Evolutionary conservation across 1,139 yeast species (phyloP), one percentile per base, ranked within the genome.

Genomic region (Chernovozyma sophiae-reginae): DNA sequence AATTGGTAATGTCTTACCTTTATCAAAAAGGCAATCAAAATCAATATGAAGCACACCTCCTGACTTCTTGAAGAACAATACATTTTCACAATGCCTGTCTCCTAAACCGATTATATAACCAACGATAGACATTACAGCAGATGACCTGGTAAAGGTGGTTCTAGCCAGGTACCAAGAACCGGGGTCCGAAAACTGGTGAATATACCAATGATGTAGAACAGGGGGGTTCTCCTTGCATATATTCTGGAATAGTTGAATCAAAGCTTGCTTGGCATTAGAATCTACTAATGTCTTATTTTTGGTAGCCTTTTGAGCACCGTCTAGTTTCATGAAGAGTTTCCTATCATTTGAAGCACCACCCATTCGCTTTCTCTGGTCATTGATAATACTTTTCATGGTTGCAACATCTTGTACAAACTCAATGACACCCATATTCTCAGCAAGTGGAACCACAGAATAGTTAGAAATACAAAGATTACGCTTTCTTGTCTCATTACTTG

Each of bases 121-220:
- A 6, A 92, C 95, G 68, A 94, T 89, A 0, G 97, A 90, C 98
- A 94, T 94, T 0, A 90, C 98, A 0, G 97, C 97, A 20, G 86
- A 67, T 0, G 96, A 81, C 37, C 96, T 68, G 0, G 86, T 79
- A 54, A 77, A 94, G 20, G 72, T 67, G 34, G 81, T 81, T 40
- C 97, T 67, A 1, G 94, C 86, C 35, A 74, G 72, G 44, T 87
- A 82, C 98, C 98, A 94, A 1, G 79, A 68, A 11, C 81, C 74
- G 0, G 98, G 97, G 46, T 90, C 96, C 0, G 97, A 87, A 51
- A 89, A 90, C 38, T 77, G 83, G 44, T 86, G 92, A 30, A 87
- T 69, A 49, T 86, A 89, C 97, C 97, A 92, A 37, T 80, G 78
- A 48, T 83, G 81, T 25, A 94, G 62, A 0, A 87, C 87, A 0